Conservation (phyloP, 441 rosid species). For the Kokia cookei region DNA sequence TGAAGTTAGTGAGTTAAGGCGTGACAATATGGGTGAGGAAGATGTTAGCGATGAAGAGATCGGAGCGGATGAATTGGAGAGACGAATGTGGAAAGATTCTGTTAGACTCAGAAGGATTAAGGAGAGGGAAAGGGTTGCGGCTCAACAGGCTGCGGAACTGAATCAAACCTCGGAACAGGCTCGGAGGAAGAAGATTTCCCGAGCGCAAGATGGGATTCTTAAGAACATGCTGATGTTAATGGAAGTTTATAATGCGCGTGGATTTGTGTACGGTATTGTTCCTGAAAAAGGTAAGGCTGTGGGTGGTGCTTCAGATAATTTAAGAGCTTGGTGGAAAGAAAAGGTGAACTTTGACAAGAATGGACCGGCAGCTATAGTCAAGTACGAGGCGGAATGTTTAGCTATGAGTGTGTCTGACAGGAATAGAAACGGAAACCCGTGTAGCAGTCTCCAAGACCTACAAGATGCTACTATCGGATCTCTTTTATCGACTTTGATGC, state of each 20-base stretch:
- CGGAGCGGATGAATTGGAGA: slow-evolving; percentile 47
- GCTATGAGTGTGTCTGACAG: slow-evolving; percentile 58
- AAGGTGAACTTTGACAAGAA: slow-evolving; percentile 96
- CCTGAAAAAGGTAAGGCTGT: slow-evolving; percentile 97
- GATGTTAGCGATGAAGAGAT: slow-evolving; percentile 99
- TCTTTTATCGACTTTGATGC: slow-evolving; percentile 84
- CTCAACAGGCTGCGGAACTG: slow-evolving; percentile 55
- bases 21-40: slow-evolving; percentile 64
- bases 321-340: slow-evolving; percentile 99
- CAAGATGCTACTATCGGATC: slow-evolving; percentile 97
- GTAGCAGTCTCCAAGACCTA: slow-evolving; percentile 69
- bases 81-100: slow-evolving; percentile 63
- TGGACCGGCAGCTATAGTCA: slow-evolving; percentile 93
- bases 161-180: slow-evolving; percentile 91
- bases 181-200: slow-evolving; percentile 93
- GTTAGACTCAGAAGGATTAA: slow-evolving; percentile 82
- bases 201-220: slow-evolving; percentile 97
- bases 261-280: slow-evolving; percentile 83
- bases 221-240: slow-evolving; percentile 95
- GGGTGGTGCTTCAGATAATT: slow-evolving; percentile 87
- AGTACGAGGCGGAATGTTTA: slow-evolving; percentile 76
- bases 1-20: slow-evolving; percentile 65
- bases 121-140: slow-evolving; percentile 58
- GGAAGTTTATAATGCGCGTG: slow-evolving; percentile 97
- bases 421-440: slow-evolving; percentile 42